A percentile compares a stretch with the other conserved stretches of the same genome.
phyloP scores from a whole-genome alignment of 1,139 yeast species.

The Debaryomycetaceae sp. region DNA sequence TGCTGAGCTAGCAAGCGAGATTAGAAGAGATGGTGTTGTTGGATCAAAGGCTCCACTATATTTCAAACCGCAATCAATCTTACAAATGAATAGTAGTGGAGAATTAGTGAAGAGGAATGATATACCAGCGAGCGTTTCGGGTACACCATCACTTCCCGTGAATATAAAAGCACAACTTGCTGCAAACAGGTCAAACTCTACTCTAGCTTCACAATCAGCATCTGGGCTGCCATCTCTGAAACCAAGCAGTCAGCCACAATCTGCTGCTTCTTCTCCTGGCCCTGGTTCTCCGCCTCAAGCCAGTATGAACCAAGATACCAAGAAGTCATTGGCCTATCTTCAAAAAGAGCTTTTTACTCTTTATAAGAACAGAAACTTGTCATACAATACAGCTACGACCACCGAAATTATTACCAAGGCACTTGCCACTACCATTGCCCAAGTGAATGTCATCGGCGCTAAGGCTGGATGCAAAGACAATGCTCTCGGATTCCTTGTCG shows the following conservation, averaged over 20 bases:
- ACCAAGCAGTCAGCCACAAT: constrained; percentile 4
- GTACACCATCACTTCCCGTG: constrained; percentile 11
- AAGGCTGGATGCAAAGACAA: constrained; percentile 80
- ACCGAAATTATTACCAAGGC: constrained; percentile 87
- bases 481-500: constrained; percentile 75
- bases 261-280: constrained; percentile 4
- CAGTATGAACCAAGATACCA: constrained; percentile 52
- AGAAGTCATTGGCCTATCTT: constrained; percentile 60
- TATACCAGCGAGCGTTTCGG: constrained; percentile 6
- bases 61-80: constrained; percentile 25
- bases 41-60: constrained; percentile 33
- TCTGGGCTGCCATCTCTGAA: constrained; percentile 2
- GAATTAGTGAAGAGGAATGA: constrained; percentile 7
- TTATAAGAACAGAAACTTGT: constrained; percentile 65
- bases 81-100: constrained; percentile 8
- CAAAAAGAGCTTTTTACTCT: constrained; percentile 69
- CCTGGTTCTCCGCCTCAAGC: constrained; percentile 15
- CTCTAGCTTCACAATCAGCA: constrained; percentile 21
- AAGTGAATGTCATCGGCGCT: constrained; percentile 81
- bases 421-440: constrained; percentile 88
- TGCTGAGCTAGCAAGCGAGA: constrained; percentile 56
- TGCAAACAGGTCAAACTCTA: constrained; percentile 41
- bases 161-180: constrained; percentile 52
- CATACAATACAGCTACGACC: constrained; percentile 66
- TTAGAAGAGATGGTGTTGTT: constrained; percentile 35